Conservation (phyloP, 1,139 yeast genomes). For the Hansenula anomala region DNA sequence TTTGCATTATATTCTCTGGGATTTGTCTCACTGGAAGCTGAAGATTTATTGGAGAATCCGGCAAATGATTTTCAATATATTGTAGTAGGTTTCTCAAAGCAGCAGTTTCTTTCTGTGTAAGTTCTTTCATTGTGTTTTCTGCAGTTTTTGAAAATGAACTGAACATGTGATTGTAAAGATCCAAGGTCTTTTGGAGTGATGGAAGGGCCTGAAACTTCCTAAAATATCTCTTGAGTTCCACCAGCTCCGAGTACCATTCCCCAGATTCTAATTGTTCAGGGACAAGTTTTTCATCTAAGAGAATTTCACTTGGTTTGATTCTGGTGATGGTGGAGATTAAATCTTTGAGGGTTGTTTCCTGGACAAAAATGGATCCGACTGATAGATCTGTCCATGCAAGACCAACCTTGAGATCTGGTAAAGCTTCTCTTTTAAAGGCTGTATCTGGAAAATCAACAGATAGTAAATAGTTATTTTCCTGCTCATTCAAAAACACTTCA, state of each 20-base stretch:
- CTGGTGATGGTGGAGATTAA: constrained; percentile 30
- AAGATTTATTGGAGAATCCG: constrained; percentile 43
- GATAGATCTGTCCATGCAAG: constrained; percentile 88
- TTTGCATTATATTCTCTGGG: constrained; percentile 55
- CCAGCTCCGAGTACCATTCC: constrained; percentile 53
- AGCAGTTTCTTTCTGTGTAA: constrained; percentile 41
- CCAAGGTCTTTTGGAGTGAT: constrained; percentile 26
- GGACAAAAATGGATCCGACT: constrained; percentile 71
- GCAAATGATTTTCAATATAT: constrained; percentile 53
- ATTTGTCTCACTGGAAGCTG: constrained; percentile 47
- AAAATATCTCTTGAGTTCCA: constrained; percentile 58
- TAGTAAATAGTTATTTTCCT: constrained; percentile 64
- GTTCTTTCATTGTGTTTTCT: constrained; percentile 19
- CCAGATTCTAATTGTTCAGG: constrained; percentile 35
- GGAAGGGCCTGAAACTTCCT: constrained; percentile 46
- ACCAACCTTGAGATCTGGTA: constrained; percentile 53
- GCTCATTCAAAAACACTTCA: constrained; percentile 74
- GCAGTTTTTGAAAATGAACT: constrained; percentile 16
- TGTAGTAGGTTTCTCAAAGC: constrained; percentile 54
- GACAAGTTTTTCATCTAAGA: constrained; percentile 27
- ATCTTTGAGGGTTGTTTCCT: constrained; percentile 42
- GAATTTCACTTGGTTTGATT: constrained; percentile 31
- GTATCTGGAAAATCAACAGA: constrained; percentile 57
- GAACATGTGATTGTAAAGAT: constrained; percentile 28
- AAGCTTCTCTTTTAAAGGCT: constrained; percentile 37